A percentile compares a stretch with the other conserved stretches of the same genome.
Evolutionary conservation across 1,284 basidiomycete species (phyloP).

Genomic region (Vanrija sp.): DNA sequence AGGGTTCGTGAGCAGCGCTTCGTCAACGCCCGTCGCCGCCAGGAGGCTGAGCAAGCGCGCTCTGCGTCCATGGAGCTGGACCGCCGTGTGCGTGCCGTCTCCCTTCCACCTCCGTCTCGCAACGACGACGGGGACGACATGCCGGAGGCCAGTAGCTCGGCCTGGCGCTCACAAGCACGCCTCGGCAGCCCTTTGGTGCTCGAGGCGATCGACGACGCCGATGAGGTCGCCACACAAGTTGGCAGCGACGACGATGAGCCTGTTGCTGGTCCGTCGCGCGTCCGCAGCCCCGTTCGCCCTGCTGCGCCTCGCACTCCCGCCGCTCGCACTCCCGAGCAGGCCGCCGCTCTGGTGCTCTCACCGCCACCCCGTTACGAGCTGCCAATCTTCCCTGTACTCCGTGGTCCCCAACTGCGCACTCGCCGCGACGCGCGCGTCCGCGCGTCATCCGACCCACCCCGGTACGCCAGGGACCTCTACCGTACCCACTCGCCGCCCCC

Average conservation of each 20-base stretch:
- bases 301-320: not conserved
- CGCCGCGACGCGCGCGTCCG: not conserved
- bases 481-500: conserved; percentile 26
- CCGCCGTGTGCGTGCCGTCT: too few relatives aligned
- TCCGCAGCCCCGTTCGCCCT: not conserved
- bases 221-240: not conserved
- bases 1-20: too few relatives aligned
- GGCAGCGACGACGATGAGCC: not conserved
- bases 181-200: too few relatives aligned
- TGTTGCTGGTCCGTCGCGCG: not conserved
- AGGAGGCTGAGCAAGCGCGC: conserved; percentile 1
- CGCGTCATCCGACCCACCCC: conserved; percentile 9
- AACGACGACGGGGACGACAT: not conserved
- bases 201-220: not conserved
- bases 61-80: not conserved
- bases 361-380: conserved; percentile 14
- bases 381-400: conserved; percentile 8
- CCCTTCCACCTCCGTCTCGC: too few relatives aligned
- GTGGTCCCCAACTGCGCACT: not conserved
- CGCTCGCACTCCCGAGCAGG: not conserved
- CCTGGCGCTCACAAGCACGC: too few relatives aligned
- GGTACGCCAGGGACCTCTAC: conserved; percentile 10
- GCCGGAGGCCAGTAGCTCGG: too few relatives aligned
- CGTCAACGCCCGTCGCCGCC: too few relatives aligned
- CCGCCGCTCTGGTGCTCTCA: not conserved